phyloP scores from a whole-genome alignment of 352 stramenopile genomes.

The Paralagenidium karlingii region DNA sequence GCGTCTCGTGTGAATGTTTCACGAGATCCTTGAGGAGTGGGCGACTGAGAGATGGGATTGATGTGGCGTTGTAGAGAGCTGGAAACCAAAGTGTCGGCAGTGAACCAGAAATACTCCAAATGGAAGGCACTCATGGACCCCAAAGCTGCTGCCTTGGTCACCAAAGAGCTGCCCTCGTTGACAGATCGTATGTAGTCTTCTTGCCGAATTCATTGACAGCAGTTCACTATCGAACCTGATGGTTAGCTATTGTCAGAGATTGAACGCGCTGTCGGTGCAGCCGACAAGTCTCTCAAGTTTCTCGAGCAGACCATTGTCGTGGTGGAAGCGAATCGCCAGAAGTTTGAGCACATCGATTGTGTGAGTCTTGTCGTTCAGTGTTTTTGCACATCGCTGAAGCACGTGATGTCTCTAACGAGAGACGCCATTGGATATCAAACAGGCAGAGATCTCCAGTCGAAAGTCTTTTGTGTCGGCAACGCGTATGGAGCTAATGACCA shows the following conservation, averaged over 20 bases:
- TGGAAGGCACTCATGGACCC: slow-evolving; percentile 45
- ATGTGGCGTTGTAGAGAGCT: slow-evolving; percentile 37
- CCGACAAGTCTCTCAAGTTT: slow-evolving; percentile 70
- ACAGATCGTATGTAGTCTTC: slow-evolving; percentile 34
- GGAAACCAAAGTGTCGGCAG: slow-evolving; percentile 58
- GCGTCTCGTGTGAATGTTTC: slow-evolving; percentile 3
- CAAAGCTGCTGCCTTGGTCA: slow-evolving; percentile 13
- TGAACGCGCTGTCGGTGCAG: slow-evolving; percentile 22
- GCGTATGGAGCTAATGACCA: slow-evolving; percentile 35
- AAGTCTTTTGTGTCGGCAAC: slow-evolving; percentile 55
- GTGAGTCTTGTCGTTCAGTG: not conserved
- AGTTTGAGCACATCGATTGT: slow-evolving; percentile 69
- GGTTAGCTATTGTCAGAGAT: slow-evolving; percentile 49
- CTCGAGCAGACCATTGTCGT: slow-evolving; percentile 74
- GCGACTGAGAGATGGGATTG: not conserved
- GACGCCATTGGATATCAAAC: too few species aligned
- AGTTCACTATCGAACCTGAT: too few species aligned
- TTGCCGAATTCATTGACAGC: too few species aligned
- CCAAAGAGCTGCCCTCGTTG: slow-evolving; percentile 37
- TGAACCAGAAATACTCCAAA: slow-evolving; percentile 52
- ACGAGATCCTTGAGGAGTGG: not conserved
- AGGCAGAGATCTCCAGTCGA: slow-evolving; percentile 47
- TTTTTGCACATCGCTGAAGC: not conserved
- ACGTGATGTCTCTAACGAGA: too few species aligned
- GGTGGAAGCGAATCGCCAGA: slow-evolving; percentile 64